Base-by-base conservation (phyloP, 2,329 filamentous ascomycete species). In the Botrytis tulipae region DNA sequence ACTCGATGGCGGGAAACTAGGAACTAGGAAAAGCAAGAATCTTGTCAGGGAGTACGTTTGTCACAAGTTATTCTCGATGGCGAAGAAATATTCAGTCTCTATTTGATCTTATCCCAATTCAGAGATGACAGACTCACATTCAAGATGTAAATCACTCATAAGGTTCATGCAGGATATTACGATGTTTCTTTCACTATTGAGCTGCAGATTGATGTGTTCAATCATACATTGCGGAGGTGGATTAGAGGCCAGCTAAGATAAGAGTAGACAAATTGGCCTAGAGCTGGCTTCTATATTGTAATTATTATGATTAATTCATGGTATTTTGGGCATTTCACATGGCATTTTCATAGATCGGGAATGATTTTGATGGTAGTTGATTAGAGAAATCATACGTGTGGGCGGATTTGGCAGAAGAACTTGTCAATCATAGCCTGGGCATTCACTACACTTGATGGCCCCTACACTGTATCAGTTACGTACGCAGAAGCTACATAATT, bases 11-110 rank as follows among this genome's bases (percentile, higher is more conserved):
- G 46, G 12, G 1, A 18, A 54, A 29, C 6, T n/a, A 29, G 8
- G n/a, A 54, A 54, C 1, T 29, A 29, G 12, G 3, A 29, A 8
- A 14, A 0, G 1, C 4, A 4, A n/a, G 0, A 5, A 6, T 0
- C 4, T 2, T 14, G 10, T n/a, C 46, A 51, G 22, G 22, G 12
- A 14, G 6, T 25, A 51, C 22, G 4, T 25, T 51, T 12, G 8
- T 25, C 46, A 35, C 32, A 35, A 35, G 32, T 0, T 25, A 7
- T 44, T 44, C 5, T 44, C 7, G 42, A 44, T 44, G 0, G 16
- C 42, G 18, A 44, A 44, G 16, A 44, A 44, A 20, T 1, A 44
- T 44, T 8, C 42, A 44, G 18, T 44, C 18, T 7, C 20, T 3
- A 9, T 46, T 8, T 46, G 6, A 9, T 46, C 44, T 46, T 51